These are phyloP conservation scores for Meripilus lineatus DNA, from an alignment of 1,284 basidiomycete species.

Conservation along the genomic window DNA sequence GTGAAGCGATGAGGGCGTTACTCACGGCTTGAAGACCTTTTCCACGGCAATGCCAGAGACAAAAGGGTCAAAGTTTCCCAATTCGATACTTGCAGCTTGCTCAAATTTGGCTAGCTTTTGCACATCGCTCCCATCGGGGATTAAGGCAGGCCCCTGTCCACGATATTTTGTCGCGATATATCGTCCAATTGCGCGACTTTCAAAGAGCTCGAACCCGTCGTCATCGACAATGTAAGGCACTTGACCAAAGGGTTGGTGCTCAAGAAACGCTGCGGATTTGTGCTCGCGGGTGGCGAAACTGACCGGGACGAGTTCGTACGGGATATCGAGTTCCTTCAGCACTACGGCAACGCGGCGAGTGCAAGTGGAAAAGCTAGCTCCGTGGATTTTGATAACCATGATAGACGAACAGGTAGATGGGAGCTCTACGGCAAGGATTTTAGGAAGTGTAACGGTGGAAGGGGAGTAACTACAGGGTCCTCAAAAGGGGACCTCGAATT, in stretches of 20 bases:
- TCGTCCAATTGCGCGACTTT: conserved; percentile 43
- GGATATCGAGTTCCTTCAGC: conserved; percentile 42
- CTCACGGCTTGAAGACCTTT: conserved; percentile 36
- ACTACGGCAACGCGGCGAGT: conserved; percentile 36
- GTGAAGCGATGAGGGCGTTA: conserved; percentile 1
- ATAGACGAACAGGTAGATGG: too few species aligned
- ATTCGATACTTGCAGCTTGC: conserved; percentile 45
- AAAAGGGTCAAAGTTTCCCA: conserved; percentile 40
- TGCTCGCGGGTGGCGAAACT: conserved; percentile 36
- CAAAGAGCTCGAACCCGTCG: conserved; percentile 35
- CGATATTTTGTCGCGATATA: conserved; percentile 38
- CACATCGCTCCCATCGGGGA: conserved; percentile 18
- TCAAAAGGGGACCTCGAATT: too few species aligned
- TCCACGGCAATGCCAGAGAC: conserved; percentile 35
- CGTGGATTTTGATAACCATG: conserved; percentile 46
- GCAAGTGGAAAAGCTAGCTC: conserved; percentile 34
- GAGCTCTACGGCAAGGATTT: too few species aligned
- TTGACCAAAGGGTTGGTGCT: conserved; percentile 54
- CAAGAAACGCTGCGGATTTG: conserved; percentile 34
- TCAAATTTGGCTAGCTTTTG: conserved; percentile 40
- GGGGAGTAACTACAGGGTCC: too few species aligned
- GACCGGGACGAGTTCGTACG: conserved; percentile 37
- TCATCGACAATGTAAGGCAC: conserved; percentile 53
- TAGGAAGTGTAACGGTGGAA: too few species aligned
- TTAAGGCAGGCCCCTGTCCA: conserved; percentile 23